phyloP scores from a whole-genome alignment of 176 grass and related monocot genomes.

The Musa schizocarpa region DNA sequence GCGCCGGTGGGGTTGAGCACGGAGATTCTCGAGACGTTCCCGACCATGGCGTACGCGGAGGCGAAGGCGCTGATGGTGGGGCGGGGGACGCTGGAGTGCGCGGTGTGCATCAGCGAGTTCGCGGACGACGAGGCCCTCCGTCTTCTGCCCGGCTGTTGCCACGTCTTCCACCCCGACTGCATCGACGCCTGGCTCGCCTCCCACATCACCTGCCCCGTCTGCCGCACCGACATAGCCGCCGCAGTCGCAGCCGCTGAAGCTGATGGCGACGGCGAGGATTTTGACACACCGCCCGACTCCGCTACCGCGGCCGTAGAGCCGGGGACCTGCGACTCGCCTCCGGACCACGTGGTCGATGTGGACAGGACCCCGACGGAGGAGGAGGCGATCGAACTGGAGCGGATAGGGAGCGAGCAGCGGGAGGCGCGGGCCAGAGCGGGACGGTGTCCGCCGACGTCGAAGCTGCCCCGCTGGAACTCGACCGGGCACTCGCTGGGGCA shows the following conservation, averaged over 20 bases:
- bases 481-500: constrained; percentile 19
- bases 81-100: constrained; percentile 21
- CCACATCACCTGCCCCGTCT: constrained; percentile 41
- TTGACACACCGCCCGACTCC: not conserved
- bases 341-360: not conserved
- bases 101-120: constrained; percentile 51
- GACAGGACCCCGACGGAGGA: not conserved
- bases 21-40: constrained; percentile 32
- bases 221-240: constrained; percentile 21
- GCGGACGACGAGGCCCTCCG: constrained; percentile 35
- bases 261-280: not conserved
- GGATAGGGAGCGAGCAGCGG: not conserved
- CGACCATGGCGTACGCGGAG: constrained; percentile 47
- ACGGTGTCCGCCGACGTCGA: not conserved
- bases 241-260: not conserved
- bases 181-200: constrained; percentile 44
- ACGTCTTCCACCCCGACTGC: constrained; percentile 52
- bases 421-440: not conserved
- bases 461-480: constrained; percentile 28
- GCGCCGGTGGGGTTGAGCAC: constrained; percentile 26
- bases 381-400: not conserved
- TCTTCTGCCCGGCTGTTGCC: constrained; percentile 47
- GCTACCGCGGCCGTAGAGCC: not conserved
- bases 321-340: not conserved
- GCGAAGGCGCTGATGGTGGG: constrained; percentile 33